A percentile compares a stretch with the other conserved stretches of the same genome.
Evolutionary conservation across 345 rosid species (phyloP).

Genomic region (Citrus cavaleriei): DNA sequence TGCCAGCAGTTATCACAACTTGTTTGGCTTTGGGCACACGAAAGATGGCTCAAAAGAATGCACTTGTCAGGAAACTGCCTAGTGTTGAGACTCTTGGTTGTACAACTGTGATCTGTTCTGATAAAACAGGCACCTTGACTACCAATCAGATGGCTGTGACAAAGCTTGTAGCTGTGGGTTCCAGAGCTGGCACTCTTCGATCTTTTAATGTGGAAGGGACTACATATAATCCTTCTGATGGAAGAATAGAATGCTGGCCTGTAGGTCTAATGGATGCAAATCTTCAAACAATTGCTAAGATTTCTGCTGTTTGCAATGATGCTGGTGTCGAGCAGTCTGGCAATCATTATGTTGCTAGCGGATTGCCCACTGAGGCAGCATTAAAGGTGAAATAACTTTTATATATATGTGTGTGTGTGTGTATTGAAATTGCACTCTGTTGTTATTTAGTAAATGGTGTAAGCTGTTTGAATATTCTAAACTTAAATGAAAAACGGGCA

Average conservation of each 20-base stretch:
- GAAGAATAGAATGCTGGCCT: conserved; percentile 72
- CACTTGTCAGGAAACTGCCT: conserved; percentile 87
- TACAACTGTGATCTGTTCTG: conserved; percentile 91
- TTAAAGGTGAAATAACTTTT: conserved; percentile 52
- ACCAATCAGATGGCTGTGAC: conserved; percentile 93
- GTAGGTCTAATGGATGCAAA: conserved; percentile 72
- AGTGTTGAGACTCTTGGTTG: conserved; percentile 97
- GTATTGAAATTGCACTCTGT: neutral
- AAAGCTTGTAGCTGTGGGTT: conserved; percentile 82
- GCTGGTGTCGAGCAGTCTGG: conserved; percentile 73
- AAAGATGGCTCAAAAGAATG: conserved; percentile 98
- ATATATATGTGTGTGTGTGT: neutral
- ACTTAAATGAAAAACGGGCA: neutral
- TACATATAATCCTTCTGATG: conserved; percentile 77
- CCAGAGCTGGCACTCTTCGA: conserved; percentile 59
- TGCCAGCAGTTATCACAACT: conserved; percentile 95
- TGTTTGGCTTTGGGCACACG: conserved; percentile 93
- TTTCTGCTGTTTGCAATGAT: conserved; percentile 89
- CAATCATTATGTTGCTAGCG: conserved; percentile 56
- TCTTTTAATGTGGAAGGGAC: conserved; percentile 83
- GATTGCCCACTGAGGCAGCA: conserved; percentile 98
- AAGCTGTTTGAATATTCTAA: neutral
- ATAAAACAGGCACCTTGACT: conserved; percentile 91
- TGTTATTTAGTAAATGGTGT: neutral
- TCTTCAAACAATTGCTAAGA: conserved; percentile 85